Evolutionary conservation across 176 grass and related monocot genomes (phyloP).

Genomic region (Oryza officinalis): DNA sequence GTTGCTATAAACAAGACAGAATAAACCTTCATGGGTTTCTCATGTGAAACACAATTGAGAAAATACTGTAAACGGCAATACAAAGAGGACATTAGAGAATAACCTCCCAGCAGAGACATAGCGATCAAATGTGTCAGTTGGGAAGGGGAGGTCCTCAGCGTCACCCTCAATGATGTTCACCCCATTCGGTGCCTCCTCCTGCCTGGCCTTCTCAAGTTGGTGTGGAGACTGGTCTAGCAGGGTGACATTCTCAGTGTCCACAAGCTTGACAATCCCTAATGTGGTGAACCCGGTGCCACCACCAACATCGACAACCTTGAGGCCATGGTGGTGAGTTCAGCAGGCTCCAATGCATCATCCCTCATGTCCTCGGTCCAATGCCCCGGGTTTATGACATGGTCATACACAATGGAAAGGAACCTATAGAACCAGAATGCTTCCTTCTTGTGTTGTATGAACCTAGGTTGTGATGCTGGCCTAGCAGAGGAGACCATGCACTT

Average conservation of each 20-base stretch:
- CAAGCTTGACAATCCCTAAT: conserved; percentile 50
- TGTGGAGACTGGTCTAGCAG: conserved; percentile 63
- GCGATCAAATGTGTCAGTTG: conserved; percentile 47
- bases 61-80: background rate
- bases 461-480: conserved; percentile 53
- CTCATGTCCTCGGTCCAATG: conserved; percentile 84
- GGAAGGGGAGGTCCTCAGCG: conserved; percentile 64
- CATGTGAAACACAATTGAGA: background rate
- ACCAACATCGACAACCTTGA: conserved; percentile 67
- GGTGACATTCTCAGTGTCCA: conserved; percentile 52
- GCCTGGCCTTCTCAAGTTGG: conserved; percentile 57
- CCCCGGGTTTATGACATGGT: conserved; percentile 68
- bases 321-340: conserved; percentile 43
- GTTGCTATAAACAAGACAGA: background rate
- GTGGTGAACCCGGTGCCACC: conserved; percentile 61
- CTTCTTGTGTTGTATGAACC: conserved; percentile 89
- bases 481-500: conserved; percentile 57
- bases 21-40: background rate
- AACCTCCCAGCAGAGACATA: conserved; percentile 71
- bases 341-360: conserved; percentile 59
- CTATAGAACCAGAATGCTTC: conserved; percentile 89
- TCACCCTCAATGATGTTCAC: conserved; percentile 61
- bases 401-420: conserved; percentile 70
- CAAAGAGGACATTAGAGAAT: background rate
- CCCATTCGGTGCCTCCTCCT: conserved; percentile 53